phyloP scores from a whole-genome alignment of 805 yeast genomes.

The Metschnikowia matae region DNA sequence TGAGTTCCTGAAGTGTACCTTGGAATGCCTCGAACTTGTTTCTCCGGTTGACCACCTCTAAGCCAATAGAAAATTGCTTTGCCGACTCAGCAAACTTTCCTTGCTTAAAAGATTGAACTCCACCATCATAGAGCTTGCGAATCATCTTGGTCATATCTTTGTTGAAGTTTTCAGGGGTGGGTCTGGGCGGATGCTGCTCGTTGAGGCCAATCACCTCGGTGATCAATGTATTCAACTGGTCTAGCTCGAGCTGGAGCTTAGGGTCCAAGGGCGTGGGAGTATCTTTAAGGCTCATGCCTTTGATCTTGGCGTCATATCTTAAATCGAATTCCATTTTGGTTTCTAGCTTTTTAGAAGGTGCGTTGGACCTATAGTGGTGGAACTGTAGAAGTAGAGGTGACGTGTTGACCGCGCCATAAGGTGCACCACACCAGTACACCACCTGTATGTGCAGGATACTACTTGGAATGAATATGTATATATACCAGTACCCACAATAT shows the following conservation, averaged over 20 bases:
- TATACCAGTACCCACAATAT: no score
- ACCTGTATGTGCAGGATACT: no score
- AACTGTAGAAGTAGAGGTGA: background rate
- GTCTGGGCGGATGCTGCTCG: conserved; percentile 49
- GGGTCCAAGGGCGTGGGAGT: conserved; percentile 18
- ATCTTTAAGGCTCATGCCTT: conserved; percentile 13
- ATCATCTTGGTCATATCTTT: conserved; percentile 54
- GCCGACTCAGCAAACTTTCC: conserved; percentile 56
- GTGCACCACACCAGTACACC: background rate
- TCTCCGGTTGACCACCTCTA: conserved; percentile 64
- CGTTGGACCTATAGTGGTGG: no score
- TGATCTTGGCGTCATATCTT: conserved; percentile 17
- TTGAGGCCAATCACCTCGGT: conserved; percentile 38
- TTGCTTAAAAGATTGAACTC: conserved; percentile 52
- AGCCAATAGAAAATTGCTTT: conserved; percentile 60
- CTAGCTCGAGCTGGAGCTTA: conserved; percentile 38
- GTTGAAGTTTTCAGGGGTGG: conserved; percentile 55
- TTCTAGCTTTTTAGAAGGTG: background rate
- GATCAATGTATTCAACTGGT: conserved; percentile 36
- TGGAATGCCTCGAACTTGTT: conserved; percentile 73
- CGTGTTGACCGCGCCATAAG: background rate
- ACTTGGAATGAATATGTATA: no score
- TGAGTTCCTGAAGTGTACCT: conserved; percentile 63
- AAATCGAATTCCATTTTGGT: conserved; percentile 16
- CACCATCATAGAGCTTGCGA: conserved; percentile 61